phyloP scores from a whole-genome alignment of 106 monocot genomes.

The Triglochin maritima region DNA sequence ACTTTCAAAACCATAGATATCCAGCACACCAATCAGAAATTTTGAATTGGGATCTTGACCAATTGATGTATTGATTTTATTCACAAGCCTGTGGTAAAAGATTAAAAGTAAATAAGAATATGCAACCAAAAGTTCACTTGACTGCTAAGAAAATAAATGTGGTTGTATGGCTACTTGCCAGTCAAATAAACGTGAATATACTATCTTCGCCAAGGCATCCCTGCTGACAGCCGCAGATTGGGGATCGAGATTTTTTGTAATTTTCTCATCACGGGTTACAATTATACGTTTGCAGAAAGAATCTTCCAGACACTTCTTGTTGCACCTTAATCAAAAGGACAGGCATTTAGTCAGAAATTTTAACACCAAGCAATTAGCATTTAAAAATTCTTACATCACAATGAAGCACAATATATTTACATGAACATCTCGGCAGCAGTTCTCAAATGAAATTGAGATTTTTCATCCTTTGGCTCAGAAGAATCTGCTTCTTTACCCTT shows the following conservation, averaged over 20 bases:
- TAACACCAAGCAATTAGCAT: background rate
- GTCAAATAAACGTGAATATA: slow-evolving; percentile 75
- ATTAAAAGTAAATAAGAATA: background rate
- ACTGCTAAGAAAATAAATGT: background rate
- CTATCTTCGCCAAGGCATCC: slow-evolving; percentile 77
- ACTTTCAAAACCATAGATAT: slow-evolving; percentile 86
- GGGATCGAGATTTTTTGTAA: slow-evolving; percentile 52
- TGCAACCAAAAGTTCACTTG: background rate
- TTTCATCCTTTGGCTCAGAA: slow-evolving; percentile 41
- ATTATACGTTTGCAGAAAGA: slow-evolving; percentile 70
- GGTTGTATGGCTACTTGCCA: slow-evolving; percentile 27
- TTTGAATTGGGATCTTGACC: slow-evolving; percentile 77
- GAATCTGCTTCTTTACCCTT: slow-evolving; percentile 42
- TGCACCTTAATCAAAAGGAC: slow-evolving; percentile 35
- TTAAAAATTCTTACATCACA: slow-evolving; percentile 12
- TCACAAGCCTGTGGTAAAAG: slow-evolving; percentile 51
- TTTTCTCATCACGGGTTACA: slow-evolving; percentile 74
- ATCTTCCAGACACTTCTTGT: slow-evolving; percentile 47
- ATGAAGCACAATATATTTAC: slow-evolving; percentile 32
- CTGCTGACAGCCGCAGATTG: slow-evolving; percentile 46
- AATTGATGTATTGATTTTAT: slow-evolving; percentile 69
- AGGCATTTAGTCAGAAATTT: slow-evolving; percentile 18
- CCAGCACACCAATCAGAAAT: slow-evolving; percentile 64
- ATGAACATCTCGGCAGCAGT: slow-evolving; percentile 69
- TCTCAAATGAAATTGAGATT: slow-evolving; percentile 34